Evolutionary conservation across 2,329 filamentous ascomycete genomes (phyloP), one percentile per base, ranked within the genome.

Genomic region (Orbilia javanica): DNA sequence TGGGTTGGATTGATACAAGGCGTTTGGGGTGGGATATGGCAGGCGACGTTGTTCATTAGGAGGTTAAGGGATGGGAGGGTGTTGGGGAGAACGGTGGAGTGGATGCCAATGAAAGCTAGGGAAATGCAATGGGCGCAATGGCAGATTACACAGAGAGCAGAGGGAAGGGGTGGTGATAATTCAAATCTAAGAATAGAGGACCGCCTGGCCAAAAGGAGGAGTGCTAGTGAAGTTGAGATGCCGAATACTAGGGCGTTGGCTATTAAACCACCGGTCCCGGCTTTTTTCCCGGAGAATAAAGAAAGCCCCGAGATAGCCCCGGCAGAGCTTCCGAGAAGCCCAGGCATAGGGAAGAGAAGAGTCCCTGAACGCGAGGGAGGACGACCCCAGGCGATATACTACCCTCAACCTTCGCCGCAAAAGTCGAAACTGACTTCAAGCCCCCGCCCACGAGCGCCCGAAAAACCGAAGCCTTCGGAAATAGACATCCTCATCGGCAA

Each of bases 1-100:
- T 77, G 73, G 73, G 70, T 71, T 22, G 66, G 50, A 20, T 48
- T 77, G 22, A 48, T 39, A 5, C 48, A 42, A 13, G 57, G 34
- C 0, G n/a, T 66, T n/a, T 77, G 73, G 73, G 46, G 50, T 1
- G 57, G 48, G 15, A 63, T 77, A 5, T 77, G 73, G 73, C 22
- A 39, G 11, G 5, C 70, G 4, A 62, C 52, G 22, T 25, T 29
- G 8, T 77, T 66, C 20, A 20, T 77, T 0, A 52, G 39, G 22
- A 8, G 15, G 4, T n/a, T 77, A 22, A 39, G 70, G 27, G 8
- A 53, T 18, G 20, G 50, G n/a, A 31, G 22, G 6, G 36, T 70
- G 25, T 6, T 31, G 8, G 64, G 64, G 15, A 50, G 44, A 10
- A 34, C 22, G 1, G 5, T 10, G 0, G 27, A 62, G 6, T 77